Conservation (phyloP, 345 rosid genomes). For the Physaria fendleri region DNA sequence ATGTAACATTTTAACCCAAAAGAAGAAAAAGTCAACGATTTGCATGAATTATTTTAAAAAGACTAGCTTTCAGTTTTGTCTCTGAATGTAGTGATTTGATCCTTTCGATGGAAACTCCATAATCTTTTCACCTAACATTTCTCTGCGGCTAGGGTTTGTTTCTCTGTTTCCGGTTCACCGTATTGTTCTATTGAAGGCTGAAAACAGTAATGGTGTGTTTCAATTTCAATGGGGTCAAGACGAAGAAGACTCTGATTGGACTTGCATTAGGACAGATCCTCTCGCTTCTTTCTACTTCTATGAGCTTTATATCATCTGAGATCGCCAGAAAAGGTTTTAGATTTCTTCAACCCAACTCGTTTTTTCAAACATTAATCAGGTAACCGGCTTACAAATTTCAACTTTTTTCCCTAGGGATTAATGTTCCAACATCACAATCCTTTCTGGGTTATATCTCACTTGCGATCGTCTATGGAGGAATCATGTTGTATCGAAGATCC, state of each 20-base stretch:
- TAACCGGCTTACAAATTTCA: background rate
- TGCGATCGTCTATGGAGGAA: constrained; percentile 47
- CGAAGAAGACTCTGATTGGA: constrained; percentile 52
- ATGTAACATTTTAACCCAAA: background rate
- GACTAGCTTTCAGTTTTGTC: background rate
- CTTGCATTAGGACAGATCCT: constrained; percentile 76
- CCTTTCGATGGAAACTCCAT: background rate
- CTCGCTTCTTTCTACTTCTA: constrained; percentile 54
- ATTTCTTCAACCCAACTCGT: background rate
- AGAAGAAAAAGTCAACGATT: background rate
- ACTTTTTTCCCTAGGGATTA: constrained; percentile 31
- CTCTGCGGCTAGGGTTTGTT: background rate
- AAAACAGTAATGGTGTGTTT: background rate
- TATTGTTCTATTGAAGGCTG: background rate
- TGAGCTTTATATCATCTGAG: constrained; percentile 52
- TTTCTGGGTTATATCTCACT: constrained; percentile 40
- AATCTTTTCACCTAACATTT: background rate
- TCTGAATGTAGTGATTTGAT: background rate
- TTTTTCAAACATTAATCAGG: no score
- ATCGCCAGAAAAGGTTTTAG: constrained; percentile 53
- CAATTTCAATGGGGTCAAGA: constrained; percentile 36
- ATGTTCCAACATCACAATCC: constrained; percentile 60
- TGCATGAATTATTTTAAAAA: background rate
- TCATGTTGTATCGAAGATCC: constrained; percentile 38
- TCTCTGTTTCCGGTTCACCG: no score